A percentile compares a stretch with the other conserved stretches of the same genome.
Evolutionary conservation across 108 stramenopile species (phyloP).

Genomic region (Pseudonitzschia delicatissima): DNA sequence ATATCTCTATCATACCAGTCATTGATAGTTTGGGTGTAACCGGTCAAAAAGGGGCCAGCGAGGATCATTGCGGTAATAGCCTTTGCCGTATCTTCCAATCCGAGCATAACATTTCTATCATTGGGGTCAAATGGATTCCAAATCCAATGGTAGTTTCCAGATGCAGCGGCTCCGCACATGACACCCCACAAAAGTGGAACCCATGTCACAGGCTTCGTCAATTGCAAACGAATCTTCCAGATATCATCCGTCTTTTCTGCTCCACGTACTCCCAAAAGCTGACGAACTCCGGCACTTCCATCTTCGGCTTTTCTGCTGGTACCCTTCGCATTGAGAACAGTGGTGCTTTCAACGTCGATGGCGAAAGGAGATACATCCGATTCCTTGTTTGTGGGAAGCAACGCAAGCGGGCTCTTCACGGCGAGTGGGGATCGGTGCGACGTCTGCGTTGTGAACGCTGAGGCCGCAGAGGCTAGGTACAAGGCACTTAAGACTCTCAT

Average conservation of each 20-base stretch:
- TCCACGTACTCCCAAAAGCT: slow-evolving; percentile 83
- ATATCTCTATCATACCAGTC: slow-evolving; percentile 98
- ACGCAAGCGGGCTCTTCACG: background rate
- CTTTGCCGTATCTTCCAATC: slow-evolving; percentile 82
- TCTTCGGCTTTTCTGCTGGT: slow-evolving; percentile 64
- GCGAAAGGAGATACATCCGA: slow-evolving; percentile 2
- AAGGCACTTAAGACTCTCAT: slow-evolving; percentile 8
- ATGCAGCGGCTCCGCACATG: slow-evolving; percentile 88
- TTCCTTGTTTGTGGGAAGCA: slow-evolving; percentile 2
- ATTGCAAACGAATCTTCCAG: slow-evolving; percentile 89
- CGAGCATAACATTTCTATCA: slow-evolving; percentile 74
- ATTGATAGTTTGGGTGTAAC: slow-evolving; percentile 98
- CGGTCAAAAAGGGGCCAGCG: slow-evolving; percentile 92
- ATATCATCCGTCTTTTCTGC: slow-evolving; percentile 68
- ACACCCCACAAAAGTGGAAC: slow-evolving; percentile 94
- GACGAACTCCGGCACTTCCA: slow-evolving; percentile 67
- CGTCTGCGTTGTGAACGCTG: slow-evolving; percentile 5
- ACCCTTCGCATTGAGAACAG: slow-evolving; percentile 24
- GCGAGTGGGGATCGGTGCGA: background rate
- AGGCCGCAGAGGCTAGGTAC: slow-evolving; percentile 12
- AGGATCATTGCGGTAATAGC: slow-evolving; percentile 88
- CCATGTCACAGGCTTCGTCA: slow-evolving; percentile 92
- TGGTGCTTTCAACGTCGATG: slow-evolving; percentile 17
- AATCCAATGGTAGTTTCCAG: slow-evolving; percentile 97
- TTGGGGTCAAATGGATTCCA: slow-evolving; percentile 93